These are phyloP conservation scores for Chrysanthemum lavandulifolium DNA, from an alignment of 129 eudicot species.

Conservation along the genomic window DNA sequence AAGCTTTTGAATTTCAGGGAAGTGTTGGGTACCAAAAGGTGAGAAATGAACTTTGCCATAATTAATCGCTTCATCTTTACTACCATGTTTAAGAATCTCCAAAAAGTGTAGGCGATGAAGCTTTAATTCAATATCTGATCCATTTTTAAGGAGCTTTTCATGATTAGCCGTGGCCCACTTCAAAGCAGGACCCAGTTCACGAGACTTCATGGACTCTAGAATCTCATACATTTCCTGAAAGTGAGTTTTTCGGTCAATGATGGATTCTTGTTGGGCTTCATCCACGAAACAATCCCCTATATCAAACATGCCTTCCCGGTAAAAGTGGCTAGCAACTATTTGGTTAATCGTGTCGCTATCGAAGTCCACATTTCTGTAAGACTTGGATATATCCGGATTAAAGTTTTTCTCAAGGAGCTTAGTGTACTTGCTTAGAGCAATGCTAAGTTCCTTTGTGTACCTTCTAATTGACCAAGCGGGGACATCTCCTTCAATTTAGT, in stretches of 20 bases:
- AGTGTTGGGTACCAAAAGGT: slow-evolving; percentile 49
- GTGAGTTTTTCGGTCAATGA: slow-evolving; percentile 52
- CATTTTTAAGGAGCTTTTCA: slow-evolving; percentile 58
- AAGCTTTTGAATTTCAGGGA: slow-evolving; percentile 82
- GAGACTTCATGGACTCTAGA: slow-evolving; percentile 72
- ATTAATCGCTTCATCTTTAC: slow-evolving; percentile 67
- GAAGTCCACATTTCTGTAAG: slow-evolving; percentile 66
- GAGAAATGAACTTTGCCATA: slow-evolving; percentile 61
- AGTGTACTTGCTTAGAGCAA: slow-evolving; percentile 67
- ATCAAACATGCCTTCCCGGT: slow-evolving; percentile 74
- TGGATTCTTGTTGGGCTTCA: slow-evolving; percentile 52
- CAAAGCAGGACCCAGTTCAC: slow-evolving; percentile 76
- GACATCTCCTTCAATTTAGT: slow-evolving; percentile 65
- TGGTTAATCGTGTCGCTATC: slow-evolving; percentile 65
- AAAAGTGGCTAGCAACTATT: slow-evolving; percentile 77
- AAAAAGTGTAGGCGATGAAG: slow-evolving; percentile 77
- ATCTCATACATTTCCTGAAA: slow-evolving; percentile 68
- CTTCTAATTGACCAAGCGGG: slow-evolving; percentile 59
- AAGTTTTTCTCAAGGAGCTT: slow-evolving; percentile 74
- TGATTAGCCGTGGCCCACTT: slow-evolving; percentile 67
- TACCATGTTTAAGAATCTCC: slow-evolving; percentile 59
- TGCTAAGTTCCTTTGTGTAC: slow-evolving; percentile 67
- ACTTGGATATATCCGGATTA: slow-evolving; percentile 81
- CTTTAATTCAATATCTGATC: slow-evolving; percentile 70
- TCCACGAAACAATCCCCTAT: slow-evolving; percentile 71